phyloP scores from a whole-genome alignment of 257 asterid species.

The Nicotiana sylvestris region DNA sequence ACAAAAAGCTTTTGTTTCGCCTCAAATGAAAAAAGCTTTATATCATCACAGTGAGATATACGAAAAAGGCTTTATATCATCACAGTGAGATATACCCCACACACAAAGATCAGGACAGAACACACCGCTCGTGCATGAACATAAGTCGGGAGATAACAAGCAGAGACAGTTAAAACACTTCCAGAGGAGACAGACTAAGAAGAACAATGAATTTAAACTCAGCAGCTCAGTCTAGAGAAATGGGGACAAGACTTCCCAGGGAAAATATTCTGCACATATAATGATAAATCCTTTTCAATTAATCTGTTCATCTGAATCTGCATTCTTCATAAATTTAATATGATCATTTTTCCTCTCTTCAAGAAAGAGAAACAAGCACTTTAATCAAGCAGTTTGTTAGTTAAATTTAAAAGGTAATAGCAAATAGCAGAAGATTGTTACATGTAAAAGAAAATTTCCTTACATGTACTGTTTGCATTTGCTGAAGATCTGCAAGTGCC shows the following conservation, averaged over 20 bases:
- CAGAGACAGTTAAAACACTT: background rate
- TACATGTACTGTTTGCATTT: slow-evolving; percentile 91
- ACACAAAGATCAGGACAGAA: background rate
- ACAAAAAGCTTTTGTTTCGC: background rate
- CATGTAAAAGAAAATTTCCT: slow-evolving; percentile 25
- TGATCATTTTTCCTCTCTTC: background rate
- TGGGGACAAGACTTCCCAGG: background rate
- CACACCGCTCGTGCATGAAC: background rate
- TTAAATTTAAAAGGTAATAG: background rate
- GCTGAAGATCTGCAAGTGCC: slow-evolving; percentile 80
- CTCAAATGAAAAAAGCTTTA: background rate
- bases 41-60: background rate
- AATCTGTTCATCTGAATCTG: background rate
- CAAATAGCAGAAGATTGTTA: background rate
- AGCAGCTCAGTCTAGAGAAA: background rate
- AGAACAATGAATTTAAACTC: background rate
- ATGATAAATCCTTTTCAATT: background rate
- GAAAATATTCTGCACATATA: background rate
- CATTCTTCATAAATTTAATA: background rate
- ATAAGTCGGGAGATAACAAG: background rate
- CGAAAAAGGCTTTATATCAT: background rate
- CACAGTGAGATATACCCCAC: background rate
- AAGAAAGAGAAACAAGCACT: background rate
- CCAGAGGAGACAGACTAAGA: background rate
- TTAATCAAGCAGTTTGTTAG: background rate